phyloP scores from a whole-genome alignment of 768 basidiomycete genomes.

The Tephrocybe sp. region DNA sequence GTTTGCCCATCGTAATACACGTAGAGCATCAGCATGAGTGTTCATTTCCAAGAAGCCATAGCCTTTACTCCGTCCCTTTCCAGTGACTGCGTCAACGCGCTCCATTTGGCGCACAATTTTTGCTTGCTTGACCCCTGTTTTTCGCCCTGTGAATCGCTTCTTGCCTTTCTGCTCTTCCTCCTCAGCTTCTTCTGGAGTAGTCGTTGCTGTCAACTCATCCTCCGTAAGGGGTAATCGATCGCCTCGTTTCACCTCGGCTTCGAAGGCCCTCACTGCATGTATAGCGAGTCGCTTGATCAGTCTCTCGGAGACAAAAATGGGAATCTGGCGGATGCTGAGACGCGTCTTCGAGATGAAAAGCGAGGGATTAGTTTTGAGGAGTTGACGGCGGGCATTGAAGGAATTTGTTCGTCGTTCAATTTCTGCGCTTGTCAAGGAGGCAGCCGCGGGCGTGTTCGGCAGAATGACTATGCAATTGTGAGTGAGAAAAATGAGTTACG shows the following conservation, averaged over 20 bases:
- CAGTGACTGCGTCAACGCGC: conserved; percentile 84
- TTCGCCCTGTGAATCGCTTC: conserved; percentile 27
- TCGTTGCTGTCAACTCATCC: conserved; percentile 67
- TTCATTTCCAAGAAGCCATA: conserved; percentile 95
- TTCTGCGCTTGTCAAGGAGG: conserved; percentile 65
- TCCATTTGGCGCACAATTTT: conserved; percentile 92
- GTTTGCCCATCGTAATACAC: conserved; percentile 92
- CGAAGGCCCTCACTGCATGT: conserved; percentile 77
- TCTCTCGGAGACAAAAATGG: conserved; percentile 86
- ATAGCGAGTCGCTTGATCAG: conserved; percentile 84
- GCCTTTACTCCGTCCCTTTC: conserved; percentile 85
- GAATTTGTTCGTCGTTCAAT: conserved; percentile 83
- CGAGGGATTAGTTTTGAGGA: conserved; percentile 89
- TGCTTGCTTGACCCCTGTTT: conserved; percentile 70
- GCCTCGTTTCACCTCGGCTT: conserved; percentile 69
- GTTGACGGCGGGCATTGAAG: conserved; percentile 78
- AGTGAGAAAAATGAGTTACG: neutral
- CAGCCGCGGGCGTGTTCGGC: conserved; percentile 81
- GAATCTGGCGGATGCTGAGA: conserved; percentile 90
- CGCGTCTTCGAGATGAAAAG: conserved; percentile 94
- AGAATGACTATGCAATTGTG: conserved; percentile 66
- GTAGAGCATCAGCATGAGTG: conserved; percentile 84
- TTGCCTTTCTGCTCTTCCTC: conserved; percentile 24
- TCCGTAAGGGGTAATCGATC: conserved; percentile 55
- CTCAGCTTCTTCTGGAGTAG: neutral